phyloP scores from a whole-genome alignment of 192 early-diverging fungal species.

The Chytriomyces confervae region DNA sequence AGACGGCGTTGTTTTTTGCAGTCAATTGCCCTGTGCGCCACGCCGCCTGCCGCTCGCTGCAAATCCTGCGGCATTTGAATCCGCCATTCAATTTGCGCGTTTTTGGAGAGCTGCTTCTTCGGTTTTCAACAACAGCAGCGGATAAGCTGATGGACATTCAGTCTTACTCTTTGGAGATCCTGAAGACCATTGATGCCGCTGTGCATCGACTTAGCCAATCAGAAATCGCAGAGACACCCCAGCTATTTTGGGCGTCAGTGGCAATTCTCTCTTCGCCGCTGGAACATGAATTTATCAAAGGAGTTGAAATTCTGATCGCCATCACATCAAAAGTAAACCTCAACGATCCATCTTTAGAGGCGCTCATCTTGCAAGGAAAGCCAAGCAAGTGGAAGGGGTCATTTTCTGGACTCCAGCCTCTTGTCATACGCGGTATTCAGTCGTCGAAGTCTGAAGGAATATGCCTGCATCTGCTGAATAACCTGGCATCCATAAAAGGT shows the following conservation, averaged over 20 bases:
- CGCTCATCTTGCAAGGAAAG: slow-evolving; percentile 63
- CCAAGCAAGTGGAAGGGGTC: slow-evolving; percentile 75
- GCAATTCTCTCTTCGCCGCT: slow-evolving; percentile 74
- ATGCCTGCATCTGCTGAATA: slow-evolving; percentile 65
- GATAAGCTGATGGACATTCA: slow-evolving; percentile 79
- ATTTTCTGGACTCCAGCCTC: slow-evolving; percentile 76
- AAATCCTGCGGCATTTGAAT: slow-evolving; percentile 75
- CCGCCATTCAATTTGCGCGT: slow-evolving; percentile 76
- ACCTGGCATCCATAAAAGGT: slow-evolving; percentile 60
- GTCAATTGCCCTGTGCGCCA: slow-evolving; percentile 82
- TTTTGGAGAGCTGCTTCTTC: slow-evolving; percentile 76
- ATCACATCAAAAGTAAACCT: slow-evolving; percentile 68
- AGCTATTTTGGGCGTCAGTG: slow-evolving; percentile 82
- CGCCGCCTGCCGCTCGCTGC: slow-evolving; percentile 86
- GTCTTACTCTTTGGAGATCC: slow-evolving; percentile 80
- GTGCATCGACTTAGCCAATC: slow-evolving; percentile 59
- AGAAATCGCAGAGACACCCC: slow-evolving; percentile 65
- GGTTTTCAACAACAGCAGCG: slow-evolving; percentile 77
- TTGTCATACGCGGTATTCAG: slow-evolving; percentile 74
- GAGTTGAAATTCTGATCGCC: slow-evolving; percentile 67
- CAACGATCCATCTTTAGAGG: slow-evolving; percentile 47
- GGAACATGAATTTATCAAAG: slow-evolving; percentile 79
- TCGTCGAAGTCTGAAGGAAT: slow-evolving; percentile 61
- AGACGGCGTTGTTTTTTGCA: slow-evolving; percentile 81
- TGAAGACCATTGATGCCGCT: slow-evolving; percentile 71